These are phyloP conservation scores for Lonicera japonica DNA, from an alignment of 129 eudicot species.

Conservation along the genomic window DNA sequence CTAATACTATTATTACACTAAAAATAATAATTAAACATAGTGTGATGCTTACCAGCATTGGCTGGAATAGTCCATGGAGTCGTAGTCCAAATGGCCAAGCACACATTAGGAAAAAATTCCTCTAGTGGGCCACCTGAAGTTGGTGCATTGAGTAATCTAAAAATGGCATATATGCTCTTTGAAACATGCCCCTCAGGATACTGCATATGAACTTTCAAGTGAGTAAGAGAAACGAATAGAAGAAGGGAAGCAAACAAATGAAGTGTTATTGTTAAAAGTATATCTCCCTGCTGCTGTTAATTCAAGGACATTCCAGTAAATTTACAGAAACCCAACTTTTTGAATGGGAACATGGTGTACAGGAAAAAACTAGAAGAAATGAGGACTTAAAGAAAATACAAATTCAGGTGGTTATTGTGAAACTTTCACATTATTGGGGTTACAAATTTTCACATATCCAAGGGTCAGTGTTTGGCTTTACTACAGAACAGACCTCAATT, in stretches of 20 bases:
- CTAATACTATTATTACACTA: no score
- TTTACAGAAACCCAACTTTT: not conserved
- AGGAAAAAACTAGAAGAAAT: not conserved
- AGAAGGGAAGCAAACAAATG: not conserved
- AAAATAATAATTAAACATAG: not conserved
- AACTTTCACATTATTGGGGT: no score
- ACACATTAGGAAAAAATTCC: constrained; percentile 64
- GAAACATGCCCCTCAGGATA: constrained; percentile 98
- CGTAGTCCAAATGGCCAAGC: constrained; percentile 93
- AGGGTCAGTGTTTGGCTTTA: no score
- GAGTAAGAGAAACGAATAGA: constrained; percentile 10
- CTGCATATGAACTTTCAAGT: constrained; percentile 37
- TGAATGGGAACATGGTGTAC: not conserved
- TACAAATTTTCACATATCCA: no score
- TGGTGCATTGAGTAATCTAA: constrained; percentile 55
- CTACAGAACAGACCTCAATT: no score
- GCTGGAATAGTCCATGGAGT: constrained; percentile 99
- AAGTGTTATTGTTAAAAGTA: not conserved
- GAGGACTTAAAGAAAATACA: not conserved
- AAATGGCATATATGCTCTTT: constrained; percentile 84
- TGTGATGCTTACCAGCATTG: constrained; percentile 63
- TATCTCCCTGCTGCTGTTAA: not conserved
- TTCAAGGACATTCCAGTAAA: not conserved
- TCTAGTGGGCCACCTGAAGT: constrained; percentile 45
- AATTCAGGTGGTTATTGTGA: no score